phyloP scores from a whole-genome alignment of 1,284 basidiomycete genomes.

The Abortiporus biennis region DNA sequence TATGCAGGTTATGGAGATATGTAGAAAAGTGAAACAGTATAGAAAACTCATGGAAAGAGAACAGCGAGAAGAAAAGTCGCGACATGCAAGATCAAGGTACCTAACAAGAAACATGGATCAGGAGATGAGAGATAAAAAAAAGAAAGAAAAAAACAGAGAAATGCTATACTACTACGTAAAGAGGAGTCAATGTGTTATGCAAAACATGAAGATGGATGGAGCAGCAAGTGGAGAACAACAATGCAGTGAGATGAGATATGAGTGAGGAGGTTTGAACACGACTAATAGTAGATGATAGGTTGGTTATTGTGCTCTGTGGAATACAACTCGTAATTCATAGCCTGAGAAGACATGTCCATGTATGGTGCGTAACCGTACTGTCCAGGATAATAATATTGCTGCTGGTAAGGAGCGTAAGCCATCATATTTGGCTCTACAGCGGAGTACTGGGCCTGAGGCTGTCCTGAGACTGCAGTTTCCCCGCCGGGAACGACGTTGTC shows the following conservation, averaged over 20 bases:
- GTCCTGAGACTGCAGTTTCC: conserved; percentile 15
- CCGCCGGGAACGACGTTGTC: conserved; percentile 3
- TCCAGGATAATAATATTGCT: conserved; percentile 61
- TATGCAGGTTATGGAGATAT: not conserved
- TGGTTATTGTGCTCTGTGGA: conserved; percentile 38
- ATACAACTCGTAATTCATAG: conserved; percentile 63
- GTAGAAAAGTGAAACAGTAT: not conserved
- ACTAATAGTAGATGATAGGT: conserved; percentile 53
- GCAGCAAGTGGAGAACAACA: conserved; percentile 2
- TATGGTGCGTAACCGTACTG: conserved; percentile 59
- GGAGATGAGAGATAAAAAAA: conserved; percentile 2
- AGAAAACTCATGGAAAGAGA: not conserved
- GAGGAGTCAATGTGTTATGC: conserved; percentile 9
- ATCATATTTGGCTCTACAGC: conserved; percentile 31
- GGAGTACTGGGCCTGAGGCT: conserved; percentile 14
- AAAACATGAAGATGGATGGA: conserved; percentile 1
- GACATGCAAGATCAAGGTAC: not conserved
- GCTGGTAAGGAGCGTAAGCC: conserved; percentile 48
- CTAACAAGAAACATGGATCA: conserved; percentile 5
- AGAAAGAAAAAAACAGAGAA: conserved; percentile 6
- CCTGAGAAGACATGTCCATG: conserved; percentile 54
- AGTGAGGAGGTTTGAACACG: conserved; percentile 8
- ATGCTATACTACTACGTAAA: conserved; percentile 1
- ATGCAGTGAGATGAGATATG: not conserved
- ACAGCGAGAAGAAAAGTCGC: not conserved